These are phyloP conservation scores for Fonsecaea erecta DNA, from an alignment of 2,329 filamentous ascomycete species.

Conservation along the genomic window DNA sequence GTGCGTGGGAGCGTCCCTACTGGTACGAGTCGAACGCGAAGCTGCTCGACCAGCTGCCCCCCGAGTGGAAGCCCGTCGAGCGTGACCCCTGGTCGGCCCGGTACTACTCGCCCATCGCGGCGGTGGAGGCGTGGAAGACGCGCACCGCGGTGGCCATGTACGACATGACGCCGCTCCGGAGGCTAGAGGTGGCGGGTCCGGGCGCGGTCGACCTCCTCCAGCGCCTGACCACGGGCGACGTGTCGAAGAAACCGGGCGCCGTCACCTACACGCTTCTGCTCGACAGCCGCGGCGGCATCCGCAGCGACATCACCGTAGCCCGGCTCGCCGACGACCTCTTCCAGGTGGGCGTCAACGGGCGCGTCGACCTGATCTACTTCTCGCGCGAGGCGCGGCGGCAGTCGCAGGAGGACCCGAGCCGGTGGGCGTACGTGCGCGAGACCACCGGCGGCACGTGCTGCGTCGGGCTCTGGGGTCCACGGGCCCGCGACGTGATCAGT, in stretches of 20 bases:
- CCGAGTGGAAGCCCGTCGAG: slow-evolving; percentile 59
- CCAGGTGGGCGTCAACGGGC: slow-evolving; percentile 63
- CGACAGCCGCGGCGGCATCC: slow-evolving; percentile 58
- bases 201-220: slow-evolving; percentile 62
- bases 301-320: slow-evolving; percentile 63
- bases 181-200: slow-evolving; percentile 63
- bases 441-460: slow-evolving; percentile 65
- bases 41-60: slow-evolving; percentile 58
- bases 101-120: slow-evolving; percentile 63
- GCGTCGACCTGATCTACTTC: slow-evolving; percentile 61
- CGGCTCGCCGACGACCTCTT: slow-evolving; percentile 53
- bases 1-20: slow-evolving; percentile 64
- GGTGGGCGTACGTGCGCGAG: slow-evolving; percentile 60
- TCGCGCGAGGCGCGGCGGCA: slow-evolving; percentile 58
- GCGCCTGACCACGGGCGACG: slow-evolving; percentile 44
- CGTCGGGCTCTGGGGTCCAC: slow-evolving; percentile 67
- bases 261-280: slow-evolving; percentile 64
- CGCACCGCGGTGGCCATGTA: slow-evolving; percentile 66
- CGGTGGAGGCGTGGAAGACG: slow-evolving; percentile 68
- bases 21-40: slow-evolving; percentile 64
- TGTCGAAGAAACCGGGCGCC: slow-evolving; percentile 53
- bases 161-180: slow-evolving; percentile 65
- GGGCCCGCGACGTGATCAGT: slow-evolving; percentile 57
- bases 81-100: slow-evolving; percentile 64
- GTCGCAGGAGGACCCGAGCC: slow-evolving; percentile 45